A percentile compares a stretch with the other conserved stretches of the same genome.
Evolutionary conservation across 2,329 filamentous ascomycete species (phyloP).

Genomic region (Trichoderma lentiforme): DNA sequence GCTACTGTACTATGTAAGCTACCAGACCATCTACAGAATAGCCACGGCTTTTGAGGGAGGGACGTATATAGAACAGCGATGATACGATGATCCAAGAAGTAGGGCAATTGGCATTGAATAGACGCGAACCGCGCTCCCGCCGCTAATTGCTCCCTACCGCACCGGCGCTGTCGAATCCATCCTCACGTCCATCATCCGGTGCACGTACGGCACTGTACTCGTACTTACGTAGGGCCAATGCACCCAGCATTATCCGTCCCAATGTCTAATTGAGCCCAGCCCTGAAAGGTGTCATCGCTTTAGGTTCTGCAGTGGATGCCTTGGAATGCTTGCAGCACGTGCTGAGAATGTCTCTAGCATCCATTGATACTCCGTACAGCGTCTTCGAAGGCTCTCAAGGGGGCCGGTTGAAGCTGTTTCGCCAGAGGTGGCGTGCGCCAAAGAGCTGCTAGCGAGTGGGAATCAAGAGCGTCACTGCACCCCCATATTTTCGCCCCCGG

Average conservation of each 20-base stretch:
- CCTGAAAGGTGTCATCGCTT: background rate
- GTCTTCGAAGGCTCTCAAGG: background rate
- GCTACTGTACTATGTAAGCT: background rate
- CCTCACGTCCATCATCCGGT: background rate
- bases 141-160: background rate
- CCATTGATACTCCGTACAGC: background rate
- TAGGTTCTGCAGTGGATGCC: slow-evolving; percentile 1
- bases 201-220: background rate
- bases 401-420: slow-evolving; percentile 20
- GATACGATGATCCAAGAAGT: background rate
- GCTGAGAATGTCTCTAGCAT: background rate
- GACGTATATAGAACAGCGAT: background rate
- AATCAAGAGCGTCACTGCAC: slow-evolving; percentile 14
- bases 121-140: background rate
- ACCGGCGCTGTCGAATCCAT: background rate
- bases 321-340: background rate
- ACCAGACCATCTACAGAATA: background rate
- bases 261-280: background rate
- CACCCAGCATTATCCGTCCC: background rate
- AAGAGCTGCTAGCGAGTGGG: slow-evolving; percentile 16
- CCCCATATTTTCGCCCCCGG: slow-evolving; percentile 10
- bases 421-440: slow-evolving; percentile 20
- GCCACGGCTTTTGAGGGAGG: background rate
- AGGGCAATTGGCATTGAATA: background rate
- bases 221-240: background rate